Conservation (phyloP, 106 monocot species). For the Apostasia ramifera region DNA sequence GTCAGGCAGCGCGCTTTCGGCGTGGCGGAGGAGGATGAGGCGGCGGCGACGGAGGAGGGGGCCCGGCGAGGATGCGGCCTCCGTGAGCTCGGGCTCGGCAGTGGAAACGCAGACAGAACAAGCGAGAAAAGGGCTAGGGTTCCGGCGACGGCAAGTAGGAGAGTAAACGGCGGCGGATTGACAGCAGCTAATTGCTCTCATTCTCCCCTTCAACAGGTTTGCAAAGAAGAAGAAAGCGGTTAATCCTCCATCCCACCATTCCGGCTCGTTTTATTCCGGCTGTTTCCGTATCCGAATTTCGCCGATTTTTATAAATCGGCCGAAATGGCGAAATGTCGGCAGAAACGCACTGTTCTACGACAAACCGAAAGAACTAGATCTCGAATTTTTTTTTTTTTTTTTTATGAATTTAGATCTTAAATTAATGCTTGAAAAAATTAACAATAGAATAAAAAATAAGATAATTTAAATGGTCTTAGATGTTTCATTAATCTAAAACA, state of each 20-base stretch:
- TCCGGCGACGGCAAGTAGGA: slow-evolving; percentile 7
- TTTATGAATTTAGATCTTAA: no score
- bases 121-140: background rate
- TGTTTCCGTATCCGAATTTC: no score
- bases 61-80: slow-evolving; percentile 3
- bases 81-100: slow-evolving; percentile 11
- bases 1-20: slow-evolving; percentile 50
- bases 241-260: background rate
- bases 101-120: slow-evolving; percentile 23
- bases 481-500: no score
- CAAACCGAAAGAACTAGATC: no score
- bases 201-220: background rate
- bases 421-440: no score
- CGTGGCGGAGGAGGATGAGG: slow-evolving; percentile 91
- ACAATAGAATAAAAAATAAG: no score
- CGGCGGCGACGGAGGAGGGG: slow-evolving; percentile 34
- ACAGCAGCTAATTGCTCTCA: slow-evolving; percentile 5
- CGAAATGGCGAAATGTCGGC: no score
- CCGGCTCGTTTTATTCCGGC: no score
- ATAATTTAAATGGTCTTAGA: no score
- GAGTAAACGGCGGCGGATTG: background rate
- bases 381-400: no score
- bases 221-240: background rate
- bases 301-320: no score
- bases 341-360: no score